phyloP scores from a whole-genome alignment of 202 grass and related monocot species.

The Carex sylvatica region DNA sequence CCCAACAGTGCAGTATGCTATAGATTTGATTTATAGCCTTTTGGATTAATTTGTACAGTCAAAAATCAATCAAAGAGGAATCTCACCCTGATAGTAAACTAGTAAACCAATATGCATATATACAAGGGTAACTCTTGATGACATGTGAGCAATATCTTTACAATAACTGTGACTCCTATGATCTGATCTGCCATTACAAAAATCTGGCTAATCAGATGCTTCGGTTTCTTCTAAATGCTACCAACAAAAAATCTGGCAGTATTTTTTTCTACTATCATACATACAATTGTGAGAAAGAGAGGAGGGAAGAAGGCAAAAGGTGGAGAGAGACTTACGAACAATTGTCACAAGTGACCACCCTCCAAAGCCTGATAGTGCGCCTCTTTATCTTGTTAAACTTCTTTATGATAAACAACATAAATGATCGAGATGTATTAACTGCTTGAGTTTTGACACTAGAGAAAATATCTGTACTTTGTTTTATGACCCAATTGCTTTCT shows the following conservation, averaged over 20 bases:
- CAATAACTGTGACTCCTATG: background rate
- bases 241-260: background rate
- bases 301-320: background rate
- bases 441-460: background rate
- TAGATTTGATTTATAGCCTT: background rate
- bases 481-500: background rate
- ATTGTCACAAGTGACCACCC: slow-evolving; percentile 50
- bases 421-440: slow-evolving; percentile 28
- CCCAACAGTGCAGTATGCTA: background rate
- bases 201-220: slow-evolving; percentile 12
- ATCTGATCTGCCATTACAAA: slow-evolving; percentile 13
- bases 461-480: slow-evolving; percentile 2
- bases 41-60: background rate
- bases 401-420: slow-evolving; percentile 42
- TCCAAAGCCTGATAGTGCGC: slow-evolving; percentile 58
- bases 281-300: background rate
- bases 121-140: background rate
- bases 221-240: slow-evolving; percentile 12
- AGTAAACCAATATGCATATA: background rate
- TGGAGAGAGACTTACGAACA: slow-evolving; percentile 28
- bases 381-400: slow-evolving; percentile 63
- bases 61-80: background rate
- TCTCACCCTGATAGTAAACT: background rate
- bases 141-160: background rate
- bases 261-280: background rate